phyloP scores from a whole-genome alignment of 257 asterid species.

The Solanum bulbocastanum region DNA sequence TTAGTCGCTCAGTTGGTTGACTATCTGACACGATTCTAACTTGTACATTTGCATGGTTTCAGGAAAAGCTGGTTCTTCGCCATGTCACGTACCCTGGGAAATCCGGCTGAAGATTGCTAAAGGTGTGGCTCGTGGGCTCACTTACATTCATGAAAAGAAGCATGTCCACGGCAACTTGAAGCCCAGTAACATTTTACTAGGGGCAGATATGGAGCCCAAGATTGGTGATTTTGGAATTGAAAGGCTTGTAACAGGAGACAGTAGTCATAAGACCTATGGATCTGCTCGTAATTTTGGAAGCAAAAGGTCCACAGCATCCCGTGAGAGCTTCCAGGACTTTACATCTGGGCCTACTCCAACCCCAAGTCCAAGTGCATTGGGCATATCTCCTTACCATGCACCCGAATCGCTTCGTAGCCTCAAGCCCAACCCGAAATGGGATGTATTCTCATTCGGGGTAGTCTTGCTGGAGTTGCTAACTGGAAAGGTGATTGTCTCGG shows the following conservation, averaged over 20 bases:
- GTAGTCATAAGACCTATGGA: conserved; percentile 55
- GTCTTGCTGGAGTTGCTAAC: conserved; percentile 64
- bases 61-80: conserved; percentile 86
- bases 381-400: conserved; percentile 67
- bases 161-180: conserved; percentile 89
- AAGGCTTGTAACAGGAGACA: conserved; percentile 53
- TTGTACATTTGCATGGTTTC: background rate
- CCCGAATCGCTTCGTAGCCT: conserved; percentile 92
- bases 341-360: conserved; percentile 61
- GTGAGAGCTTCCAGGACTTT: conserved; percentile 64
- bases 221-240: conserved; percentile 94
- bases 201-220: conserved; percentile 80
- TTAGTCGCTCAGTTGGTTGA: background rate
- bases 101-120: conserved; percentile 71
- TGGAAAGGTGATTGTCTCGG: conserved; percentile 57
- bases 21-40: background rate
- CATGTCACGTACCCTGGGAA: conserved; percentile 78
- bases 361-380: conserved; percentile 76
- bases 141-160: conserved; percentile 75
- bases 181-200: conserved; percentile 70
- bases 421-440: conserved; percentile 88
- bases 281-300: conserved; percentile 79
- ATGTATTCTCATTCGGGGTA: conserved; percentile 71
- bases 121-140: conserved; percentile 90
- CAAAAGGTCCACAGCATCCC: conserved; percentile 78